phyloP scores from a whole-genome alignment of 2,329 filamentous ascomycete species.

The Dactylonectria estremocensis region DNA sequence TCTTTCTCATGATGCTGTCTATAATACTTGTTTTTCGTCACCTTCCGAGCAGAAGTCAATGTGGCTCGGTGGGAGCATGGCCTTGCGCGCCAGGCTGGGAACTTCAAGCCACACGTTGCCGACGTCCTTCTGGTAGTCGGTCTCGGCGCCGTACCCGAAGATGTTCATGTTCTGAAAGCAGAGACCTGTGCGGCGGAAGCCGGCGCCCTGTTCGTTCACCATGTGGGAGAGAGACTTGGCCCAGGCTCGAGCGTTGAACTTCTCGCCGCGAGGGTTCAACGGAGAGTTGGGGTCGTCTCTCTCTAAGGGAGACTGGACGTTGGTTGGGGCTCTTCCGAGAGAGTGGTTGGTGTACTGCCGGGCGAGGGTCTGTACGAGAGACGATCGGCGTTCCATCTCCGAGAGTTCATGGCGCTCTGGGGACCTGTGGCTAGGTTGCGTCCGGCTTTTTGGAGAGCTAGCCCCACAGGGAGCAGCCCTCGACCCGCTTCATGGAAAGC shows the following conservation, averaged over 20 bases:
- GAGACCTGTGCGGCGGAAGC: constrained; percentile 30
- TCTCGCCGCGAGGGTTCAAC: constrained; percentile 20
- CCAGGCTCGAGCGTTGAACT: constrained; percentile 28
- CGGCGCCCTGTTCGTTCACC: constrained; percentile 14
- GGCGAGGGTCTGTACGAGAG: constrained; percentile 22
- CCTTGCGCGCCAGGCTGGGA: constrained; percentile 18
- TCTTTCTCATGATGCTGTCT: constrained; percentile 50
- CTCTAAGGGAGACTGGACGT: constrained; percentile 15
- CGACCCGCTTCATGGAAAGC: constrained; percentile 16
- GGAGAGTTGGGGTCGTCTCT: constrained; percentile 23
- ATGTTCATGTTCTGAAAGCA: constrained; percentile 33
- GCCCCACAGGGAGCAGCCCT: not conserved
- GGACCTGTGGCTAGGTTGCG: no score
- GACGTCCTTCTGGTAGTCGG: constrained; percentile 31
- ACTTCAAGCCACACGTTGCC: constrained; percentile 28
- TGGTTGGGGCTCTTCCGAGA: not conserved
- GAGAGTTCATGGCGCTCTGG: not conserved
- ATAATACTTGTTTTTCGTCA: constrained; percentile 48
- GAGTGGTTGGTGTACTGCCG: constrained; percentile 29
- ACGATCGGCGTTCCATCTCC: constrained; percentile 26
- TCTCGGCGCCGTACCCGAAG: constrained; percentile 30
- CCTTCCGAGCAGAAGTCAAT: constrained; percentile 39
- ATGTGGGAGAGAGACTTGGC: constrained; percentile 26
- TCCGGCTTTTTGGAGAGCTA: not conserved
- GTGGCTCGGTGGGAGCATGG: constrained; percentile 21